Evolutionary conservation across 805 yeast genomes (phyloP).

Genomic region (Candida verbasci): DNA sequence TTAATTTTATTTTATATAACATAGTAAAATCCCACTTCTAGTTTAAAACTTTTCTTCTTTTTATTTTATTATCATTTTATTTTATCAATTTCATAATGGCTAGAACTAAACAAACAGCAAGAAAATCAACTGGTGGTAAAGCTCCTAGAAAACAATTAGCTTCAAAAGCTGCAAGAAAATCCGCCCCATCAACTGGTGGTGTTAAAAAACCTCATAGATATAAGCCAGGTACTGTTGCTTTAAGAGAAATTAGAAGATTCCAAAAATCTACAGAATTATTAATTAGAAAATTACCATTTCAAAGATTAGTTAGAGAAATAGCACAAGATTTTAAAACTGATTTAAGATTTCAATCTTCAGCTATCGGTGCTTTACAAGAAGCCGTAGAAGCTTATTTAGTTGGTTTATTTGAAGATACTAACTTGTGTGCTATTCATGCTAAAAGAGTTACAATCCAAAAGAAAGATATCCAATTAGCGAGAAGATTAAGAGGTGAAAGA

Average conservation of each 20-base stretch:
- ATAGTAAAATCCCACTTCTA: too few relatives aligned
- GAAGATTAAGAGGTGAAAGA: slow-evolving; percentile 51
- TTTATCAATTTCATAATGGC: slow-evolving; percentile 28
- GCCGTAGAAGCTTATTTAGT: slow-evolving; percentile 48
- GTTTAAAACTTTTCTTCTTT: background rate
- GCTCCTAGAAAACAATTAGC: slow-evolving; percentile 51
- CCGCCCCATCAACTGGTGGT: slow-evolving; percentile 48
- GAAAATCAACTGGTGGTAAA: slow-evolving; percentile 50
- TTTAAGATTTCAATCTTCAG: slow-evolving; percentile 47
- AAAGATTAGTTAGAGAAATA: slow-evolving; percentile 47
- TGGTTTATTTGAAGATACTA: slow-evolving; percentile 46
- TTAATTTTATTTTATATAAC: too few relatives aligned
- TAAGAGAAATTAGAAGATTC: slow-evolving; percentile 49
- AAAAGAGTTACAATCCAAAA: slow-evolving; percentile 49
- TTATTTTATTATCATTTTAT: slow-evolving; percentile 2
- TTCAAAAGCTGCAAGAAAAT: slow-evolving; percentile 48
- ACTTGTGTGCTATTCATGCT: slow-evolving; percentile 50
- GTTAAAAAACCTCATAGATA: slow-evolving; percentile 50
- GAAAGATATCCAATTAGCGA: slow-evolving; percentile 48
- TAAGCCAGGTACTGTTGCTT: slow-evolving; percentile 51
- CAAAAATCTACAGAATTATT: slow-evolving; percentile 46
- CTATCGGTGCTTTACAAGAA: slow-evolving; percentile 49
- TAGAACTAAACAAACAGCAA: slow-evolving; percentile 48
- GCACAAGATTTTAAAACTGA: slow-evolving; percentile 48
- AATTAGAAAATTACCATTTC: slow-evolving; percentile 48